Evolutionary conservation across 306 rosid species (phyloP).

Genomic region (Delonix regia): DNA sequence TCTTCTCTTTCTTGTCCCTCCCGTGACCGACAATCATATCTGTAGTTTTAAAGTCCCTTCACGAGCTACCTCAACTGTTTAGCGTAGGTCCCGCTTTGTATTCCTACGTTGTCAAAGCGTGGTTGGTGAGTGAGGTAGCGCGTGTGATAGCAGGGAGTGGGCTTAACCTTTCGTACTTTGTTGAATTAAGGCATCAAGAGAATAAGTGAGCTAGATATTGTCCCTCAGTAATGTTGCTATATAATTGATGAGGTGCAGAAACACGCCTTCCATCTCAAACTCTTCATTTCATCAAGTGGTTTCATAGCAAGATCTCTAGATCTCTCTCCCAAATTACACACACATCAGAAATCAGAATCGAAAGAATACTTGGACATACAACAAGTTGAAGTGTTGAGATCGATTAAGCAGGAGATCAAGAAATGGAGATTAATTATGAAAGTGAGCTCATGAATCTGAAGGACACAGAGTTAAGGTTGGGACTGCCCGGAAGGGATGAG

Average conservation of each 20-base stretch:
- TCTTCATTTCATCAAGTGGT: not conserved
- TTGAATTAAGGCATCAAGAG: slow-evolving; percentile 47
- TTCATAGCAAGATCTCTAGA: not conserved
- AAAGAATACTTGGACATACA: not conserved
- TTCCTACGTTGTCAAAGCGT: not conserved
- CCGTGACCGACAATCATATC: slow-evolving; percentile 37
- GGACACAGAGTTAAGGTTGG: slow-evolving; percentile 72
- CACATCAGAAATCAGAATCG: not conserved
- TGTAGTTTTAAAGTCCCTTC: not conserved
- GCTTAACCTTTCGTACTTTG: not conserved
- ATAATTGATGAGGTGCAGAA: slow-evolving; percentile 34
- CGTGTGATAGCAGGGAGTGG: slow-evolving; percentile 36
- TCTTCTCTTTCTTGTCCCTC: slow-evolving; percentile 43
- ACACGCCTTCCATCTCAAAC: slow-evolving; percentile 22
- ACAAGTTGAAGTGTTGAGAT: not conserved
- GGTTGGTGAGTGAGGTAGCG: slow-evolving; percentile 45
- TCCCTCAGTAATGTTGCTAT: slow-evolving; percentile 44
- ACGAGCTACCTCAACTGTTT: slow-evolving; percentile 33
- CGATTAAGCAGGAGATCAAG: not conserved
- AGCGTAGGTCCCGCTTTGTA: not conserved
- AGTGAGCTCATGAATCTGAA: slow-evolving; percentile 47
- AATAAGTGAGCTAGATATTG: slow-evolving; percentile 50
- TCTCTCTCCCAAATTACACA: not conserved
- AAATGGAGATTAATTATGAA: not conserved
- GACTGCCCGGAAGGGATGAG: slow-evolving; percentile 61